Base-by-base conservation (phyloP, 2,329 filamentous ascomycete genomes). In the Tolypocladium paradoxum region DNA sequence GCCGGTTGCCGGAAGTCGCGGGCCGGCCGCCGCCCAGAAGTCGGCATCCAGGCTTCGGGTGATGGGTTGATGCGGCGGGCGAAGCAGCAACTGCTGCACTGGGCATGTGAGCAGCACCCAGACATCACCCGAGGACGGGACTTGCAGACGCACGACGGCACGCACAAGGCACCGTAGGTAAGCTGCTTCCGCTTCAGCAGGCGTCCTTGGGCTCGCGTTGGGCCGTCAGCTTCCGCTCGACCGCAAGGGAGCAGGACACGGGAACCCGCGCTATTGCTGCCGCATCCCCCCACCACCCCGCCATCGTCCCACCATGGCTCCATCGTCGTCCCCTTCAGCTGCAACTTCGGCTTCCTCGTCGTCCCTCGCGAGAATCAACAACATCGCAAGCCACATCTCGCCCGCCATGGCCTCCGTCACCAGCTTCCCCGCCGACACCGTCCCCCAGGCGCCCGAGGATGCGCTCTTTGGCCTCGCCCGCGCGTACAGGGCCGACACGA, bases 391-490 rank as follows among this genome's bases (percentile, higher is more conserved):
- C 66, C 89, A 93, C 72, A 85, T 93, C 79, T 79, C 83, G 66
- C 77, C 82, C 58, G 68, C 72, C 63, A 73, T 72, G 70, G 62
- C 67, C 57, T 63, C 67, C 53, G 59, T 64, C 52, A 86, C 87
- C 61, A 82, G 79, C 65, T 96, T 96, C 75, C 81, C 84, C 56
- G 79, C 85, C 64, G 81, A 87, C 65, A 75, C 79, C 60, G 89
- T 96, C 55, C 88, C 91, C 64, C 86, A 92, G 73, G 93, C 93
- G 56, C 91, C 93, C 48, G 91, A 96, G 70, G 93, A 99, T 73
- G 84, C 92, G 59, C 82, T 99, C 67, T 99, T 99, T 68, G 91
- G 92, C 54, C 76, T 99, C 64, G 90, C 92, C 81, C 83, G 87
- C 58, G 90, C 89, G 56, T 99, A 85, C 77, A 84, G 84, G 65